phyloP scores from a whole-genome alignment of 345 rosid genomes.

The Eucalyptus curtisii region DNA sequence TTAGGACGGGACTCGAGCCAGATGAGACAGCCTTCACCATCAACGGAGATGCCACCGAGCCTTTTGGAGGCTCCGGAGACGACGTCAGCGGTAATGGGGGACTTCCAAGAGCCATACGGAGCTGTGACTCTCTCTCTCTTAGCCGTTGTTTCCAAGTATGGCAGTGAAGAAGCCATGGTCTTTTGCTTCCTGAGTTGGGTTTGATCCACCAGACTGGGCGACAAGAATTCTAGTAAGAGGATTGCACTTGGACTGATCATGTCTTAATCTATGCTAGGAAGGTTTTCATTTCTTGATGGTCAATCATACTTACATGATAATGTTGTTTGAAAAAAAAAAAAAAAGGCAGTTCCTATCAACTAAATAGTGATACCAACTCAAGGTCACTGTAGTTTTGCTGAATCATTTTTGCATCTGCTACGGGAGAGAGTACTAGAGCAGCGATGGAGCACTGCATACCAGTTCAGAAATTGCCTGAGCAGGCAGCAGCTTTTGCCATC shows the following conservation, averaged over 20 bases:
- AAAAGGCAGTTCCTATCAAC: background rate
- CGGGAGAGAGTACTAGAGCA: background rate
- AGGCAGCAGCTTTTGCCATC: background rate
- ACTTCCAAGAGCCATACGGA: conserved; percentile 88
- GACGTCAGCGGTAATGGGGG: conserved; percentile 85
- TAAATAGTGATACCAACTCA: background rate
- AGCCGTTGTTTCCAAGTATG: background rate
- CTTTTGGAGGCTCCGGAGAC: conserved; percentile 75
- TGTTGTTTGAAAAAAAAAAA: background rate
- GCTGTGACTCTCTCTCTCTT: conserved; percentile 25
- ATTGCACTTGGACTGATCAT: conserved; percentile 3
- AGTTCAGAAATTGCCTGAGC: background rate
- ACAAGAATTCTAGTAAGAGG: background rate
- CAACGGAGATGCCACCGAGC: conserved; percentile 67
- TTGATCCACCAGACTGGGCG: background rate
- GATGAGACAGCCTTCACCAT: conserved; percentile 54
- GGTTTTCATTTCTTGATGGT: background rate
- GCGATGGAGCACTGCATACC: background rate
- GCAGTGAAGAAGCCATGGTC: conserved; percentile 40
- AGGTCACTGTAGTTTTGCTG: background rate
- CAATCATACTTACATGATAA: background rate
- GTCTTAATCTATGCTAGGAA: background rate
- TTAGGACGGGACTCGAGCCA: conserved; percentile 82
- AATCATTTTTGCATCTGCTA: background rate
- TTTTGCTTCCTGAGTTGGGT: background rate